Evolutionary conservation across 441 rosid genomes (phyloP), one percentile per base, ranked within the genome.

Genomic region (Biscutella laevigata): DNA sequence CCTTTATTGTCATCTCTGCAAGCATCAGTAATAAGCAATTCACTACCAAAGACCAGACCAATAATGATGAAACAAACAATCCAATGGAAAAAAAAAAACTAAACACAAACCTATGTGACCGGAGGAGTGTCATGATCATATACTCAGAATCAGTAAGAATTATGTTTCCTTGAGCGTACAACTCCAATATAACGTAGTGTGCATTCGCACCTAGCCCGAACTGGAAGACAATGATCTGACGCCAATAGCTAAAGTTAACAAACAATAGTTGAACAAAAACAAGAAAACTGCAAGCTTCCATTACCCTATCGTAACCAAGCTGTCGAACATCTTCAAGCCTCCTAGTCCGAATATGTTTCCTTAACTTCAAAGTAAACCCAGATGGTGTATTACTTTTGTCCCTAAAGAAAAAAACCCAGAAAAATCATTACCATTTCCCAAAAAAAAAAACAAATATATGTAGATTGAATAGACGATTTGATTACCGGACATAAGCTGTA

Each of bases 21-120:
- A 9, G 7, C 25, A 46, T 28, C 3, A 20, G 33, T n/a, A 59
- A 41, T 2, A 9, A 3, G 9, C 2, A 34, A 33, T 20, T 40
- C 28, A 33, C 4, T 17, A 39, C 25, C 33, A 32, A 27, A 41
- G 4, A 10, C 51, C 32, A 49, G 49, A 40, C 27, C 12, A 17
- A n/a, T n/a, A n/a, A n/a, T n/a, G n/a, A n/a, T n/a, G 6, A 5
- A 6, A 21, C 5, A 36, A 47, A 49, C 12, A 12, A 34, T 24
- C 4, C 4, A 11, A 19, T 29, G 7, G 34, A 34, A 48, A 7
- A 6, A 44, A 2, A 30, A 2, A 37, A 35, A 53, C 73, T 30
- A 64, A 88, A n/a, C n/a, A n/a, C n/a, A n/a, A n/a, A n/a, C 99
- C 99, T 81, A 66, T 92, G 99, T 0, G 99, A 92, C 2, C 99